phyloP scores from a whole-genome alignment of 768 basidiomycete species.

The Mycena galopus region DNA sequence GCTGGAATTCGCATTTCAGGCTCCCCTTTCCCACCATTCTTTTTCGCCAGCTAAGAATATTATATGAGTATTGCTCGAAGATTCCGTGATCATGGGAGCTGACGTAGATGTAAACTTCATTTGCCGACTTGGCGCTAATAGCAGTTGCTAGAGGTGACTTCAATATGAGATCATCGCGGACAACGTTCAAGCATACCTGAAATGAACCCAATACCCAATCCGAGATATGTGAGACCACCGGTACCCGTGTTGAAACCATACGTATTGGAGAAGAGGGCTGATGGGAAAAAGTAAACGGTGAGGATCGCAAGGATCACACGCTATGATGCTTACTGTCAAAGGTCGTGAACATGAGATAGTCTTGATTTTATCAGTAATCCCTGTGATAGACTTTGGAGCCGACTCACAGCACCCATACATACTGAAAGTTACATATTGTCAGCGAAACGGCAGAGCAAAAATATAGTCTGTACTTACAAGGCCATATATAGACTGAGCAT shows the following conservation, averaged over 20 bases:
- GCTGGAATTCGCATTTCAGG: too few relatives aligned
- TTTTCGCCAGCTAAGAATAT: too few relatives aligned
- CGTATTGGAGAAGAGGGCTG: slow-evolving; percentile 41
- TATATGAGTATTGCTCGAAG: too few relatives aligned
- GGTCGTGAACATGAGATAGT: slow-evolving; percentile 68
- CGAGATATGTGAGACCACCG: too few relatives aligned
- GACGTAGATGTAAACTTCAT: slow-evolving; percentile 51
- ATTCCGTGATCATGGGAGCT: slow-evolving; percentile 34
- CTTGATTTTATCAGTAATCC: slow-evolving; percentile 42
- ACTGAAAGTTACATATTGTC: slow-evolving; percentile 45
- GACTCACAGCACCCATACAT: slow-evolving; percentile 57
- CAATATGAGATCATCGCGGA: not conserved
- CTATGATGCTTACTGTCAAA: slow-evolving; percentile 59
- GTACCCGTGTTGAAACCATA: slow-evolving; percentile 45
- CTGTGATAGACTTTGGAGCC: not conserved
- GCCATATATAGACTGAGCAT: slow-evolving; percentile 76
- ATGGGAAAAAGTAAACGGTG: not conserved
- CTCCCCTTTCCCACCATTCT: too few relatives aligned
- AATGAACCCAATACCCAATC: too few relatives aligned
- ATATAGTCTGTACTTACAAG: slow-evolving; percentile 55
- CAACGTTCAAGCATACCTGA: slow-evolving; percentile 38
- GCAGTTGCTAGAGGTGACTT: slow-evolving; percentile 39
- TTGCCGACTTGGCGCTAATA: slow-evolving; percentile 48
- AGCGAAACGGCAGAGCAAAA: slow-evolving; percentile 8
- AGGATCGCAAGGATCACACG: not conserved